Evolutionary conservation across 148 eudicot genomes (phyloP).

Genomic region (Camellia sinensis): DNA sequence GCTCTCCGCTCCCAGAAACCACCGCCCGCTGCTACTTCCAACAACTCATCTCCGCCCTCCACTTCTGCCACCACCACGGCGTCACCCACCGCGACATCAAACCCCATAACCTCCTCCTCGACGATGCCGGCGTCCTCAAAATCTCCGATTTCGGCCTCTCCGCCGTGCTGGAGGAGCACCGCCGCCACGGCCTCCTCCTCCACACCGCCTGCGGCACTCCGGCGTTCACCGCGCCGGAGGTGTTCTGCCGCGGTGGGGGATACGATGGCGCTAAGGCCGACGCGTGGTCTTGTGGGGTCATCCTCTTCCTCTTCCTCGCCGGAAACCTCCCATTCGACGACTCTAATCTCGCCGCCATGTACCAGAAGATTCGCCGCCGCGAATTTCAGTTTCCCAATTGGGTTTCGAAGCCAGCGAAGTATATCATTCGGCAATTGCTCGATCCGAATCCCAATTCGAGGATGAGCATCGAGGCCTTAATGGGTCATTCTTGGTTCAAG

Average conservation of each 20-base stretch:
- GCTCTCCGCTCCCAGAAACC: constrained; percentile 35
- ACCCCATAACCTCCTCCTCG: constrained; percentile 69
- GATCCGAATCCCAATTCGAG: constrained; percentile 69
- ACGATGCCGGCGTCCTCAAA: constrained; percentile 42
- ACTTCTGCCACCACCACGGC: constrained; percentile 63
- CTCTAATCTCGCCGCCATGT: constrained; percentile 53
- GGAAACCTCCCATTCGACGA: constrained; percentile 73
- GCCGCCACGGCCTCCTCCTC: constrained; percentile 17
- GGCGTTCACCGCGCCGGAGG: constrained; percentile 63
- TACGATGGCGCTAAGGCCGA: constrained; percentile 77
- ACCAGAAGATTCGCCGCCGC: constrained; percentile 50
- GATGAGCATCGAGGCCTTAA: constrained; percentile 43
- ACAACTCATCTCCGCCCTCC: constrained; percentile 58
- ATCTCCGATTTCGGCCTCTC: constrained; percentile 74
- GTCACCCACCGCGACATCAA: constrained; percentile 69
- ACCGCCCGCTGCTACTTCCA: constrained; percentile 51
- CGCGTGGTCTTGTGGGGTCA: constrained; percentile 86
- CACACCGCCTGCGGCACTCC: constrained; percentile 82
- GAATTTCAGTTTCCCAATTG: constrained; percentile 50
- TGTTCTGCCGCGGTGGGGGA: constrained; percentile 40
- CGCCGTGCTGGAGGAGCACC: constrained; percentile 42
- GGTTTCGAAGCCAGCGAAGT: constrained; percentile 45
- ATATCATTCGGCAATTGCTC: constrained; percentile 41
- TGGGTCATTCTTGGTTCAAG: constrained; percentile 53
- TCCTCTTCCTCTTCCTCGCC: constrained; percentile 53